A percentile compares a stretch with the other conserved stretches of the same genome.
These are phyloP conservation scores for Flaveria trinervia DNA, from an alignment of 129 eudicot genomes.

Conservation along the genomic window DNA sequence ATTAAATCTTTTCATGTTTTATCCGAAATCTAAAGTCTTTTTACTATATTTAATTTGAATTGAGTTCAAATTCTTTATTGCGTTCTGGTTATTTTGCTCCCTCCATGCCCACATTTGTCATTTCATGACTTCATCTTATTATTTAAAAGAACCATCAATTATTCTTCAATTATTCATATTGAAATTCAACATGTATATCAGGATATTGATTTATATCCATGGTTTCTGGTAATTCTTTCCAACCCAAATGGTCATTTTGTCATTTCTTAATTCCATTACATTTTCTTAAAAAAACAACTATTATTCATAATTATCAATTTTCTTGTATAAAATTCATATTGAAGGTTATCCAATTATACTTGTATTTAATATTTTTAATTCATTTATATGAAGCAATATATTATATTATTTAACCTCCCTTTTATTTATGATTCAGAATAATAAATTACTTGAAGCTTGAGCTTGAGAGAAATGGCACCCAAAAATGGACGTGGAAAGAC, in stretches of 20 bases:
- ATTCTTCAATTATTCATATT: not conserved
- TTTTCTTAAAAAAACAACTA: not conserved
- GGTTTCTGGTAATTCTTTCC: slow-evolving; percentile 4
- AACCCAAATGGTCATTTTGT: not conserved
- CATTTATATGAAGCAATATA: slow-evolving; percentile 19
- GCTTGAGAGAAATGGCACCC: slow-evolving; percentile 76
- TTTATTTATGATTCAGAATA: slow-evolving; percentile 7
- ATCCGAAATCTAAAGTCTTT: not conserved
- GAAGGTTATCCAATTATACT: not conserved
- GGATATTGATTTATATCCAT: not conserved
- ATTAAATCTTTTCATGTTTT: not conserved
- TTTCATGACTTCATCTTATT: slow-evolving; percentile 12
- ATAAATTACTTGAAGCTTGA: slow-evolving; percentile 19
- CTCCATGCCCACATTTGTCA: not conserved
- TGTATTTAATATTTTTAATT: not conserved
- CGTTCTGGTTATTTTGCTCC: not conserved
- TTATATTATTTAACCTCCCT: not conserved
- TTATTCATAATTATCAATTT: not conserved
- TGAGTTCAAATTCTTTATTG: slow-evolving; percentile 1
- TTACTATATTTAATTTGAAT: not conserved
- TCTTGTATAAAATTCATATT: not conserved
- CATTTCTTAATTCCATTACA: slow-evolving; percentile 10
- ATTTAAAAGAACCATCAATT: not conserved
- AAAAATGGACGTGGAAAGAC: slow-evolving; percentile 92
- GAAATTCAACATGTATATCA: slow-evolving; percentile 11